These are phyloP conservation scores for Rhizopus arrhizus DNA, from an alignment of 371 early-diverging fungal genomes.

Conservation along the genomic window DNA sequence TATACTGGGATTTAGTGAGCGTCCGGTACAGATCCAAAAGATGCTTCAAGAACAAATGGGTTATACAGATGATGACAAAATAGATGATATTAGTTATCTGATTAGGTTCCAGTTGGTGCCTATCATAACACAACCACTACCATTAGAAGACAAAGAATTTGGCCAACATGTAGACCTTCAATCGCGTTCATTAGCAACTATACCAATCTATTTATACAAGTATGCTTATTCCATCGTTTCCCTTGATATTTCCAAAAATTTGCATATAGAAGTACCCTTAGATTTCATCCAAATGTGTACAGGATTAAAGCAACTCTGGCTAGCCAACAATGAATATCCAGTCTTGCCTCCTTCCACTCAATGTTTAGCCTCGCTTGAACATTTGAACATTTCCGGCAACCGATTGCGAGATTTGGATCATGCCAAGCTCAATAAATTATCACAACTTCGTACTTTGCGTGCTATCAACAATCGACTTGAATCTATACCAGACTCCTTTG, in stretches of 20 bases:
- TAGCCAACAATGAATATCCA: slow-evolving; percentile 70
- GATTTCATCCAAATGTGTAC: slow-evolving; percentile 80
- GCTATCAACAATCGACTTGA: slow-evolving; percentile 79
- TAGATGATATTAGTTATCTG: slow-evolving; percentile 77
- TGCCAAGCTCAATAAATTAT: slow-evolving; percentile 65
- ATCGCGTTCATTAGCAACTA: slow-evolving; percentile 68
- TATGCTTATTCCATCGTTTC: slow-evolving; percentile 67
- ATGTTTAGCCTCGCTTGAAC: slow-evolving; percentile 59
- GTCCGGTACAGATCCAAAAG: slow-evolving; percentile 74
- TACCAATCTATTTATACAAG: slow-evolving; percentile 77
- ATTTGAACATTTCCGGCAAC: slow-evolving; percentile 81
- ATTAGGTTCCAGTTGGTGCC: slow-evolving; percentile 78
- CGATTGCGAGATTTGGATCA: slow-evolving; percentile 66
- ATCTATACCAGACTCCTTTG: slow-evolving; percentile 64
- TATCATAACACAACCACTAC: slow-evolving; percentile 54
- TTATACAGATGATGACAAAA: slow-evolving; percentile 74
- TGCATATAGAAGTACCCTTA: slow-evolving; percentile 69
- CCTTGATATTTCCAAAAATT: slow-evolving; percentile 75
- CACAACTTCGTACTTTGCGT: slow-evolving; percentile 62
- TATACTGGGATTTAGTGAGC: slow-evolving; percentile 64
- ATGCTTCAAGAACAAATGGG: slow-evolving; percentile 75
- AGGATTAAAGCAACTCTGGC: slow-evolving; percentile 63
- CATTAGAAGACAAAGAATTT: slow-evolving; percentile 44
- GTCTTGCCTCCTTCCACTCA: slow-evolving; percentile 67
- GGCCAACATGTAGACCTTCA: slow-evolving; percentile 67